A percentile compares a stretch with the other conserved stretches of the same genome.
phyloP scores from a whole-genome alignment of 129 eudicot genomes.

The Pulicaria dysenterica region DNA sequence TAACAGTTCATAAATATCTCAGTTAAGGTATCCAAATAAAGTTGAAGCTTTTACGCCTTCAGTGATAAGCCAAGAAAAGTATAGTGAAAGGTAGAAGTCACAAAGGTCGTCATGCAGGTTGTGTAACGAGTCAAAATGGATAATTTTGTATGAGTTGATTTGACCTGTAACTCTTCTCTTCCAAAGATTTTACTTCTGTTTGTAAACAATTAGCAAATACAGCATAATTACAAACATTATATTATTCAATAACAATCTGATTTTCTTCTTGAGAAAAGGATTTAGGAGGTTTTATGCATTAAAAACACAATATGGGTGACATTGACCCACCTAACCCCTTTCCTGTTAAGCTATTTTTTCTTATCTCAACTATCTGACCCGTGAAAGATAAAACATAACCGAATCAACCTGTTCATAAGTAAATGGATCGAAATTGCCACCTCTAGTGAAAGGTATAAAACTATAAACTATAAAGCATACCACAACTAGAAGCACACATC shows the following conservation, averaged over 20 bases:
- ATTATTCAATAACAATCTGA: not conserved
- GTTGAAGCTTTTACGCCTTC: conserved; percentile 15
- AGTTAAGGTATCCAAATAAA: conserved; percentile 18
- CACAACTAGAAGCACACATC: conserved; percentile 61
- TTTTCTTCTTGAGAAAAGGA: not conserved
- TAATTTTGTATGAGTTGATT: not conserved
- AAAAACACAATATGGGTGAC: not conserved
- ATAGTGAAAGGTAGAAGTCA: not conserved
- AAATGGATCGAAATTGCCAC: not conserved
- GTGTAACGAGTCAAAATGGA: not conserved
- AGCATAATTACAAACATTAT: not conserved
- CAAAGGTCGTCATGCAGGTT: not conserved
- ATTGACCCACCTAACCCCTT: not conserved
- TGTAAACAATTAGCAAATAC: not conserved
- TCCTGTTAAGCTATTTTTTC: not conserved
- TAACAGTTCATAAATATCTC: conserved; percentile 8
- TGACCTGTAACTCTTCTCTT: not conserved
- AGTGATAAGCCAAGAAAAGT: not conserved
- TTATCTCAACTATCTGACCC: conserved; percentile 1
- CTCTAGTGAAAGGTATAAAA: not conserved
- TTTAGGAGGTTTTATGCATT: conserved; percentile 17
- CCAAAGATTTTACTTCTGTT: not conserved
- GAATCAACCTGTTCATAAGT: not conserved
- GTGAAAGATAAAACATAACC: conserved; percentile 8
- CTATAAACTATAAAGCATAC: conserved; percentile 37